Base-by-base conservation (phyloP, 2,329 filamentous ascomycete species). In the Aspergillus oerlinghausenensis region DNA sequence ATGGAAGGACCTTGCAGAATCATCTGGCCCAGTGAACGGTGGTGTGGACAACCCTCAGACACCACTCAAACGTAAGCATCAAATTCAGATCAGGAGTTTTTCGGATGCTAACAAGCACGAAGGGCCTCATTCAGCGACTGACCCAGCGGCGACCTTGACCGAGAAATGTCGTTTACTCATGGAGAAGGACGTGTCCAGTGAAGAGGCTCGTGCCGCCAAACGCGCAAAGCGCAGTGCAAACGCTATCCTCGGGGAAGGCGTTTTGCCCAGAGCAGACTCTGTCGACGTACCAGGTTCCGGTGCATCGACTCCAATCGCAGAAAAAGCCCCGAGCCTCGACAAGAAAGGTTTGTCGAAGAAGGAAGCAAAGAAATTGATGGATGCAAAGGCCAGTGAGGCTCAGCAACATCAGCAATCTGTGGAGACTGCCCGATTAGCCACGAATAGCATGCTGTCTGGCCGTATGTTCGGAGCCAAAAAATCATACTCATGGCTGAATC, bases 351-450 rank as follows among this genome's bases (percentile, higher is more conserved):
- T 90, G 52, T 89, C 88, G 4, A 97, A 97, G 80, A 97, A 97
- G 76, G 92, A 96, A 71, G 81, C 88, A 69, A 90, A 88, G 73
- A 88, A 87, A 61, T 82, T 88, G 63, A 84, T 86, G n/a, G 87
- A 90, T 58, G 79, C 80, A 3, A 90, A 89, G 65, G 83, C 87
- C 23, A 88, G 86, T 0, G 90, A 95, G 67, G 88, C 88, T 19
- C 87, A 87, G 57, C 89, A 88, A 62, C 91, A 93, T 62, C 85
- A 87, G 23, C 89, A 88, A 60, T 91, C 93, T 26, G 96, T 97
- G 70, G 82, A 86, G 55, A 96, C 92, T 0, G 90, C 90, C 54
- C 86, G 85, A 60, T 84, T 91, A 78, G 90, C 90, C 1, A 82
- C 92, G 47, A 88, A 88, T 55, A 81, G 83, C 65, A 82, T 84